phyloP scores from a whole-genome alignment of 192 early-diverging fungal genomes.

The Gamsiella multidivaricata region DNA sequence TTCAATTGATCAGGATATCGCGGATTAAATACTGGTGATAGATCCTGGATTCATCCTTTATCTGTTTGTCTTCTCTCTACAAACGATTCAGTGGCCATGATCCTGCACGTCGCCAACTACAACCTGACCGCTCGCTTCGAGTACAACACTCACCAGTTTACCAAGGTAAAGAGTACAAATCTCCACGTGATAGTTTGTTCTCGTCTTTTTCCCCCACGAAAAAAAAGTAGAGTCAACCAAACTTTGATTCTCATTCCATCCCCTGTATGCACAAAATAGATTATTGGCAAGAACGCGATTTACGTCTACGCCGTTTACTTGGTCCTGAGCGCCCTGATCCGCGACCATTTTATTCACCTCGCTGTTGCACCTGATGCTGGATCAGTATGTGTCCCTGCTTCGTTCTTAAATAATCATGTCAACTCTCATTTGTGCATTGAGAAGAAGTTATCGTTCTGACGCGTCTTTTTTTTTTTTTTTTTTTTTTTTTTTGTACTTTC shows the following conservation, averaged over 20 bases:
- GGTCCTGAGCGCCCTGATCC: conserved; percentile 60
- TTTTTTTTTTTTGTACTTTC: conserved; percentile 10
- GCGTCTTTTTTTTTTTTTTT: no score
- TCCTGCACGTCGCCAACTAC: conserved; percentile 50
- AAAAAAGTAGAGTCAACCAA: conserved; percentile 8
- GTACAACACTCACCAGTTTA: conserved; percentile 43
- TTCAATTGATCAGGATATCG: not conserved
- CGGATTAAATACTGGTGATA: no score
- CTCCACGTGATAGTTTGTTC: conserved; percentile 21
- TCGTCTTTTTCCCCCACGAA: conserved; percentile 16
- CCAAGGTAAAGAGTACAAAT: conserved; percentile 19
- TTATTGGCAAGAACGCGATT: conserved; percentile 61
- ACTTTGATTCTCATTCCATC: not conserved
- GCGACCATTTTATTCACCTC: conserved; percentile 66
- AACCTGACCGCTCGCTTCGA: conserved; percentile 42
- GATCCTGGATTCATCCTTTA: no score
- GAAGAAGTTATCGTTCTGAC: no score
- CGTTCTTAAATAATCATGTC: not conserved
- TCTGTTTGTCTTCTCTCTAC: not conserved
- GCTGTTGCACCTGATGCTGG: conserved; percentile 60
- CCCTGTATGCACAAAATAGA: conserved; percentile 17
- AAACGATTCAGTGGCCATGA: conserved; percentile 25
- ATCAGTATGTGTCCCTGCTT: conserved; percentile 49
- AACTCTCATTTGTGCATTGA: not conserved
- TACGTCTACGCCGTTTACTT: conserved; percentile 69